A percentile compares a stretch with the other conserved stretches of the same genome.
phyloP scores from a whole-genome alignment of 2,329 filamentous ascomycete genomes.

The Intubia oerlemansii region DNA sequence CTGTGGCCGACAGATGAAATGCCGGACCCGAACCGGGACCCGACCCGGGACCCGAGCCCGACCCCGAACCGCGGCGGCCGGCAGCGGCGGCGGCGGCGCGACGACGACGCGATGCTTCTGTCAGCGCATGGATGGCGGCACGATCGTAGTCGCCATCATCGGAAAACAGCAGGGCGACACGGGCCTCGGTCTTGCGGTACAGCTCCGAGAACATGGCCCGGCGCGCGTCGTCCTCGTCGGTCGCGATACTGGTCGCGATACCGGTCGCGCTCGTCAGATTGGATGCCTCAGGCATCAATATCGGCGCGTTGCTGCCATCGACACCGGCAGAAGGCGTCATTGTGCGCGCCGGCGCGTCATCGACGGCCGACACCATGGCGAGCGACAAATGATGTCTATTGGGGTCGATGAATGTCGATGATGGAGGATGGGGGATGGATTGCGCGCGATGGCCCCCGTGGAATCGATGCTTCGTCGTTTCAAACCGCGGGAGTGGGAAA shows the following conservation, averaged over 20 bases:
- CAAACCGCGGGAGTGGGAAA: too few relatives aligned
- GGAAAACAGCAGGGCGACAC: conserved; percentile 54
- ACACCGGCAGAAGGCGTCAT: conserved; percentile 20
- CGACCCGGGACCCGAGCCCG: too few relatives aligned
- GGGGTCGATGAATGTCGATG: too few relatives aligned
- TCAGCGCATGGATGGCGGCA: conserved; percentile 15
- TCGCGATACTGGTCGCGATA: conserved; percentile 8
- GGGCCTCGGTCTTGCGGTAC: conserved; percentile 56
- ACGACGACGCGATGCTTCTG: conserved; percentile 11
- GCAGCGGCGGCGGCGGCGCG: conserved; percentile 18
- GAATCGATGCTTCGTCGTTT: conserved; percentile 5
- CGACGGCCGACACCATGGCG: conserved; percentile 32
- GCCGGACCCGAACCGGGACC: too few relatives aligned
- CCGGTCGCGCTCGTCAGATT: conserved; percentile 3
- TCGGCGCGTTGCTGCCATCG: conserved; percentile 19
- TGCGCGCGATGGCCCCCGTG: conserved; percentile 3
- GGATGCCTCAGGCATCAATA: conserved; percentile 39
- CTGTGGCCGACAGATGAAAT: conserved; percentile 34
- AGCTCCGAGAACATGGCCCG: conserved; percentile 57
- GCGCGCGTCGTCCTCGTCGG: conserved; percentile 47
- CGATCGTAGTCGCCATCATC: conserved; percentile 30
- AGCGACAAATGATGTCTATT: conserved; percentile 12
- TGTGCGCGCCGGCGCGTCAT: conserved; percentile 34
- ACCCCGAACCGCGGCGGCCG: too few relatives aligned
- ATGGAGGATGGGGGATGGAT: neutral